phyloP scores from a whole-genome alignment of 345 rosid genomes.

The Melaleuca quinquenervia region DNA sequence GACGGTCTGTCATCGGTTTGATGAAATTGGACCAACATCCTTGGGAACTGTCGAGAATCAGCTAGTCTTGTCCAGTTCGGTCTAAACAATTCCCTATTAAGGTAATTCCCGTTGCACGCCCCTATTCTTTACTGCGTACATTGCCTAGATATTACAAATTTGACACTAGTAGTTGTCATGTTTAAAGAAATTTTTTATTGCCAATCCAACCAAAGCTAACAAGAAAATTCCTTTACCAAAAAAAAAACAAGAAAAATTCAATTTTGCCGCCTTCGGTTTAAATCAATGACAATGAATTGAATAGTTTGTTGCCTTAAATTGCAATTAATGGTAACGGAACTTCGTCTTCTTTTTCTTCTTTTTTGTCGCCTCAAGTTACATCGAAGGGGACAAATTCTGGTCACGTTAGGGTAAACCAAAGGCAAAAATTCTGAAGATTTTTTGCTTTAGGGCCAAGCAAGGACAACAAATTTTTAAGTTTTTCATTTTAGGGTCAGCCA shows the following conservation, averaged over 20 bases:
- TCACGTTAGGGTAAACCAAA: not conserved
- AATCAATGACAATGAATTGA: not conserved
- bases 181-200: not conserved
- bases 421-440: not conserved
- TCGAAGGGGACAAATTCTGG: not conserved
- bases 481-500: not conserved
- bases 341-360: not conserved
- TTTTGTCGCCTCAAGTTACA: not conserved
- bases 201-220: not conserved
- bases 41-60: too few species aligned
- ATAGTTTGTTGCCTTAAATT: not conserved
- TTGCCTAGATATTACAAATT: not conserved
- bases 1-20: too few species aligned
- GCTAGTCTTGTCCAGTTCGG: too few species aligned
- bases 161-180: rapidly evolving
- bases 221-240: too few species aligned
- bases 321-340: not conserved
- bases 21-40: too few species aligned
- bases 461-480: not conserved
- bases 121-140: not conserved
- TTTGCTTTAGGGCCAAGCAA: not conserved
- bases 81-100: too few species aligned
- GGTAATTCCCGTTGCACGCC: too few species aligned
- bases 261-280: not conserved
- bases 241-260: not conserved